Evolutionary conservation across 345 rosid genomes (phyloP), one percentile per base, ranked within the genome.

Genomic region (Crucihimalaya himalaica): DNA sequence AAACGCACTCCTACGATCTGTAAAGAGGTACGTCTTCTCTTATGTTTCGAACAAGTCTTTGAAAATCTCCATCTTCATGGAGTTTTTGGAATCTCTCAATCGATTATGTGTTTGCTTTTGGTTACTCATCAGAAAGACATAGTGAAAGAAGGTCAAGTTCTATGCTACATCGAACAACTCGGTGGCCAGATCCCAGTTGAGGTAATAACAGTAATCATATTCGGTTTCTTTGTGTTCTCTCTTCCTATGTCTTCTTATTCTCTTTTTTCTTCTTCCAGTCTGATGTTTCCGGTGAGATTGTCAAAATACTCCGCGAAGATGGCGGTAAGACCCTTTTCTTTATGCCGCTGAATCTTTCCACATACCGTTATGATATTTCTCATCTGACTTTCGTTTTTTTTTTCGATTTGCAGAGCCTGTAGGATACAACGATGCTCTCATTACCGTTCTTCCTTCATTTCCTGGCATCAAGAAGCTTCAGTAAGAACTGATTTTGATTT

Each of bases 381-480:
- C 70, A 28, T 42, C 35, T 23, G 12, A 60, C 70, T 29, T 48
- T 57, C 12, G 9, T 5, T 43, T 60, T 40, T 14, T n/a, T 9
- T 8, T 29, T 5, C 21, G 15, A 27, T 66, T 42, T 8, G 58
- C 96, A 93, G 97, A 90, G 61, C 87, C 96, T 2, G 87, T 93
- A 20, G 98, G 97, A 72, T 89, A 87, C 34, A 86, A 88, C 0
- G 98, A 93, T 78, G 83, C 92, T 52, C 95, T 90, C 53, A 77
- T 93, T 13, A 81, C 86, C 14, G 73, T 93, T 63, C 93, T 89
- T 51, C 97, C 97, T 23, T 90, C 96, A 2, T 89, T 90, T 74
- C 92, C 93, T 9, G 93, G 92, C 35, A 90, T 93, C 70, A 93
- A 93, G 89, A 84, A 84, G 84, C 93, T 89, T 70, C 82, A 80